Percentiles rank a stretch among this genome's conserved stretches.
Evolutionary conservation across 2,329 filamentous ascomycete genomes (phyloP).

Genomic region (Aureobasidium subglaciale): DNA sequence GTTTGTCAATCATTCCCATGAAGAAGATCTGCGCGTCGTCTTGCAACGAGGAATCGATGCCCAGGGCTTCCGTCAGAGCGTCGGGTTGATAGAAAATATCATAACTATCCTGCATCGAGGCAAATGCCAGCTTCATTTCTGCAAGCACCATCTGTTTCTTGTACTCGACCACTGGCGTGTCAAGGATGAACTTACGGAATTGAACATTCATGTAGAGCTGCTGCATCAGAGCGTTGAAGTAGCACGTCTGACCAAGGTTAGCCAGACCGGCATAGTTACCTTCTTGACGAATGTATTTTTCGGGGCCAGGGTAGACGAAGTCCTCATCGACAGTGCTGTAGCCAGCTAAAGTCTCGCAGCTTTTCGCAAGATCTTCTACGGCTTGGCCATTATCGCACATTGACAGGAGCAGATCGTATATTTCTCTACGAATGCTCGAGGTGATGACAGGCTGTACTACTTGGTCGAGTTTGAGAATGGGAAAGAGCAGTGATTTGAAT

Average conservation of each 20-base stretch:
- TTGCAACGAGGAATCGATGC: constrained; percentile 80
- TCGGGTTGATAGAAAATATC: constrained; percentile 66
- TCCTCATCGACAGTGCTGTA: not conserved
- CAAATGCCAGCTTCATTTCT: constrained; percentile 76
- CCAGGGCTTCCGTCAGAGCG: constrained; percentile 65
- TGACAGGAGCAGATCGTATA: constrained; percentile 31
- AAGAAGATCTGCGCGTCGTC: constrained; percentile 99
- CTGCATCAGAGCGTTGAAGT: constrained; percentile 88
- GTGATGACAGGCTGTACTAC: constrained; percentile 21
- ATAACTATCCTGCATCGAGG: constrained; percentile 75
- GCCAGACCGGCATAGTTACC: constrained; percentile 83
- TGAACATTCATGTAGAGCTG: constrained; percentile 93
- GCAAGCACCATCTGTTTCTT: constrained; percentile 61
- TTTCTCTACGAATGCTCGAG: constrained; percentile 28
- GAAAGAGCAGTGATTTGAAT: constrained; percentile 24
- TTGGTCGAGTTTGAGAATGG: not conserved
- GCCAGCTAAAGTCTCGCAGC: constrained; percentile 15
- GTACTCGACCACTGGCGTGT: constrained; percentile 40
- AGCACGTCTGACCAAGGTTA: constrained; percentile 94
- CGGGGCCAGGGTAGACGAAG: not conserved
- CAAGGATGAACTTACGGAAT: constrained; percentile 79
- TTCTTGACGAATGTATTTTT: constrained; percentile 56
- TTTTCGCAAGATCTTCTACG: constrained; percentile 17
- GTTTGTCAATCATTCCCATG: constrained; percentile 83
- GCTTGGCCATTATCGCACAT: constrained; percentile 26